Base-by-base conservation (phyloP, 441 rosid species). In the Erodium trifolium region DNA sequence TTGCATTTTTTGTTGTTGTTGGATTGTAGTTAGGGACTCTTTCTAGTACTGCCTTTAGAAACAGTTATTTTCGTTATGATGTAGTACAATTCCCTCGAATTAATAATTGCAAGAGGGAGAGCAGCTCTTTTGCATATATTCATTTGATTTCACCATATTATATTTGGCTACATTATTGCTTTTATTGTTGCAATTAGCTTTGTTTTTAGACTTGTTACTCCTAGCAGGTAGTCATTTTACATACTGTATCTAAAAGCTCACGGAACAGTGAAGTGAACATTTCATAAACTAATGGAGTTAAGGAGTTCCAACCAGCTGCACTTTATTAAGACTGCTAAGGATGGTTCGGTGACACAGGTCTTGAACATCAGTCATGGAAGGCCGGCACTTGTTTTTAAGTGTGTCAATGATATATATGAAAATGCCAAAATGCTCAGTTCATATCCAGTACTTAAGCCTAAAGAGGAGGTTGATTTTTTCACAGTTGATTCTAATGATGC, bases 301-400 rank as follows among this genome's bases (percentile, higher is more conserved):
- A 71, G 74, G 64, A 67, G 74, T 35, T 66, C 66, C 70, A 66
- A n/a, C 57, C 66, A 71, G 45, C 19, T 55, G 37, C 74, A 71
- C 49, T 71, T 53, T 45, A 75, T 75, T 65, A 70, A 51, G 59
- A 67, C 71, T 9, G 16, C 63, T 51, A 67, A 63, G 62, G 62
- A 9, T 67, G 78, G 74, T 23, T 45, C 12, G 0, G 66, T 71
- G 16, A 39, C 14, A 45, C 71, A 49, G 13, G 68, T 71, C 14
- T n/a, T 27, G 35, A 75, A 75, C 63, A 68, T 71, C 12, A 53
- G 29, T 0, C 62, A 0, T 19, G 68, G 74, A 31, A 75, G 68
- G 63, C 74, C 71, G 3, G 47, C 51, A 37, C 74, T 67, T 51
- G 41, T 47, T 63, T 63, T 75, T 37, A 75, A 71, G 74, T 63